Conservation (phyloP, 306 rosid genomes). For the Pyrus communis region DNA sequence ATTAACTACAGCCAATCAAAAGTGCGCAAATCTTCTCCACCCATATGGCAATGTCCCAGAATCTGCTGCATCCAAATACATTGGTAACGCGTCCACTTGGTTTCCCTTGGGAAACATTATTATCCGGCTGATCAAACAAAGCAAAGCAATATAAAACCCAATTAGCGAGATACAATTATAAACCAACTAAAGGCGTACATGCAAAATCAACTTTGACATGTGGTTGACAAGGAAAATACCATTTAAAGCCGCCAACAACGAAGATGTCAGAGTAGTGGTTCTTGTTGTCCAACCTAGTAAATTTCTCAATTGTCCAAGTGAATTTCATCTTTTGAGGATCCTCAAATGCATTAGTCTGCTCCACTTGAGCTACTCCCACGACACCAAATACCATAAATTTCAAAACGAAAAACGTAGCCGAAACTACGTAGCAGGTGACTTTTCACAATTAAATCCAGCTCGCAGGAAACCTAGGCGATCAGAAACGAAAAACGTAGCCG, state of each 20-base stretch:
- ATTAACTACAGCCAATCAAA: slow-evolving; percentile 63
- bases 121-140: slow-evolving; percentile 44
- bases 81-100: slow-evolving; percentile 56
- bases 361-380: slow-evolving; percentile 31
- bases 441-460: slow-evolving; percentile 17
- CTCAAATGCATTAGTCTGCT: slow-evolving; percentile 30
- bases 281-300: slow-evolving; percentile 40
- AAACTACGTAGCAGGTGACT: background rate
- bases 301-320: slow-evolving; percentile 58
- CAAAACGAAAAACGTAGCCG: background rate
- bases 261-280: slow-evolving; percentile 51
- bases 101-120: slow-evolving; percentile 75
- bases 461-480: slow-evolving; percentile 15
- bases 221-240: slow-evolving; percentile 19
- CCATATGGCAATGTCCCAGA: slow-evolving; percentile 33
- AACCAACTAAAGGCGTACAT: background rate
- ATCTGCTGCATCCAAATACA: slow-evolving; percentile 60
- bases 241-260: slow-evolving; percentile 43
- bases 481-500: slow-evolving; percentile 9
- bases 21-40: slow-evolving; percentile 41
- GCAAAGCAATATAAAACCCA: slow-evolving; percentile 3
- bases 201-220: background rate
- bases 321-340: slow-evolving; percentile 50
- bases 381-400: slow-evolving; percentile 6
- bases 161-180: background rate